A percentile compares a stretch with the other conserved stretches of the same genome.
phyloP scores from a whole-genome alignment of 805 yeast species.

The Isabelozyma gotoi region DNA sequence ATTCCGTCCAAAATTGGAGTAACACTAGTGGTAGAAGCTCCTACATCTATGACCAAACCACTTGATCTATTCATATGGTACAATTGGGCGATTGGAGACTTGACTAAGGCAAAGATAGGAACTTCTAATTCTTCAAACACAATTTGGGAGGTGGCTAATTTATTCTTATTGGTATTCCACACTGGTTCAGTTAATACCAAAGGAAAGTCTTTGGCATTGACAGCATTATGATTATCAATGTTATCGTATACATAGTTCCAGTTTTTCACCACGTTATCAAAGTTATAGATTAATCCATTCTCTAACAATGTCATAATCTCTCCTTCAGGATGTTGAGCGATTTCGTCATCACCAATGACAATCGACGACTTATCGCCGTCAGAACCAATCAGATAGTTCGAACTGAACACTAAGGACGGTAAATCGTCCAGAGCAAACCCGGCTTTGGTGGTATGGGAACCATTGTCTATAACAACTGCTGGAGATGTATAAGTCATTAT shows the following conservation, averaged over 20 bases:
- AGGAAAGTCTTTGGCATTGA: conserved; percentile 62
- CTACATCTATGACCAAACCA: conserved; percentile 80
- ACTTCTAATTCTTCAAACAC: conserved; percentile 75
- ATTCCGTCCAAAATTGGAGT: conserved; percentile 80
- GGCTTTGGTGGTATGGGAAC: conserved; percentile 63
- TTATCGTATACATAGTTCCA: conserved; percentile 65
- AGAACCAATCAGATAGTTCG: conserved; percentile 48
- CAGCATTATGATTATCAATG: conserved; percentile 40
- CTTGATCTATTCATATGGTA: conserved; percentile 77
- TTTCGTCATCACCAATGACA: conserved; percentile 46
- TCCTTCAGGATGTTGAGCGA: conserved; percentile 43
- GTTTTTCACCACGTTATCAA: conserved; percentile 64
- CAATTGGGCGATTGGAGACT: conserved; percentile 74
- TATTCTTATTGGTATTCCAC: conserved; percentile 66
- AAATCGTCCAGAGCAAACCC: conserved; percentile 66
- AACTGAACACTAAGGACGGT: conserved; percentile 58
- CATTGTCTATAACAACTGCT: conserved; percentile 72
- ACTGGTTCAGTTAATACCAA: conserved; percentile 62
- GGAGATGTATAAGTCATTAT: conserved; percentile 34
- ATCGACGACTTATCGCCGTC: conserved; percentile 21
- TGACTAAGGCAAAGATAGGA: conserved; percentile 74
- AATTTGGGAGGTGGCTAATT: conserved; percentile 58
- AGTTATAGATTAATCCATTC: conserved; percentile 67
- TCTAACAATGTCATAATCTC: conserved; percentile 61
- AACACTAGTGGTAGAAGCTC: conserved; percentile 65